These are phyloP conservation scores for Solanum rostratum DNA, from an alignment of 257 asterid genomes.

Conservation along the genomic window DNA sequence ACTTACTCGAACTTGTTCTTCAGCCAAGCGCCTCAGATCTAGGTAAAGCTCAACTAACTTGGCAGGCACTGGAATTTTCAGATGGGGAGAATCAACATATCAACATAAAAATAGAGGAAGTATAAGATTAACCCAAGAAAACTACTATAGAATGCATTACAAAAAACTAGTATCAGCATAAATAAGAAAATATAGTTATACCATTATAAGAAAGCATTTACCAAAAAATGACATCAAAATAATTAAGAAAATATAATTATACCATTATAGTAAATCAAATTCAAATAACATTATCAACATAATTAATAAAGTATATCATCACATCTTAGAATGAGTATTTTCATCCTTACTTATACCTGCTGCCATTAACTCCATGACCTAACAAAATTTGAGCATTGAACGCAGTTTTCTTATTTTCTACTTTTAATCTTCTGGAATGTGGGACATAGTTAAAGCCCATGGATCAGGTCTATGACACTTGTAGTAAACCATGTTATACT, in stretches of 20 bases:
- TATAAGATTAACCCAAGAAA: not conserved
- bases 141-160: not conserved
- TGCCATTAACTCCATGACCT: not conserved
- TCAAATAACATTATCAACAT: not conserved
- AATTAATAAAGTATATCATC: not conserved
- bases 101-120: not conserved
- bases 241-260: not conserved
- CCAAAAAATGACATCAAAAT: not conserved
- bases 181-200: not conserved
- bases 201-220: not conserved
- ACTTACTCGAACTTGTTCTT: conserved; percentile 79
- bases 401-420: not conserved
- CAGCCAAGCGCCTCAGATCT: conserved; percentile 61
- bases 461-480: not conserved
- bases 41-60: conserved; percentile 60
- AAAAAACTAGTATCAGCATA: not conserved
- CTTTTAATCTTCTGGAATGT: not conserved
- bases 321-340: not conserved
- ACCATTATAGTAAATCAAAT: not conserved
- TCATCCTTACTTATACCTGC: not conserved
- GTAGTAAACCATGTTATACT: not conserved
- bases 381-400: not conserved
- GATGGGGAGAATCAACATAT: not conserved
- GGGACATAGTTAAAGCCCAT: not conserved
- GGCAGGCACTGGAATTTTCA: conserved; percentile 50